Evolutionary conservation across 169 alveolate genomes (phyloP).

Genomic region (Plasmodium sp.): DNA sequence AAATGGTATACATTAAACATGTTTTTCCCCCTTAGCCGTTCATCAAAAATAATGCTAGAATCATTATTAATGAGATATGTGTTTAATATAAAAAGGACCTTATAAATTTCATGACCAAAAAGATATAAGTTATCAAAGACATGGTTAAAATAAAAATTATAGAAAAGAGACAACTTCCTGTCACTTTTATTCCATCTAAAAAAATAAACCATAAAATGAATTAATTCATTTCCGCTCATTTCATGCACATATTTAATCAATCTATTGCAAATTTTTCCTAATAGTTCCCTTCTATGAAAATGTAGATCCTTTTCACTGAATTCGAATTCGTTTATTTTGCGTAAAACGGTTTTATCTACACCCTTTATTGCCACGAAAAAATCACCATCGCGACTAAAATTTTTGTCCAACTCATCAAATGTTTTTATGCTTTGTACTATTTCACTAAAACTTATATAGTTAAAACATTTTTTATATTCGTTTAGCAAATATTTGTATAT

Average conservation of each 20-base stretch:
- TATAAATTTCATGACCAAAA: slow-evolving; percentile 43
- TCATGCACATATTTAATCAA: slow-evolving; percentile 49
- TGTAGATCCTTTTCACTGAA: slow-evolving; percentile 43
- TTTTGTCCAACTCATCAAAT: slow-evolving; percentile 43
- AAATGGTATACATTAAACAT: slow-evolving; percentile 4
- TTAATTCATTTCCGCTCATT: slow-evolving; percentile 61
- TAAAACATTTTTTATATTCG: slow-evolving; percentile 56
- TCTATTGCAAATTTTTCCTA: slow-evolving; percentile 64
- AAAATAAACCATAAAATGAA: slow-evolving; percentile 55
- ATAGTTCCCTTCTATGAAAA: slow-evolving; percentile 55
- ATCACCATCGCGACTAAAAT: slow-evolving; percentile 20
- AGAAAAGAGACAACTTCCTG: slow-evolving; percentile 37
- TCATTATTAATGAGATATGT: slow-evolving; percentile 40
- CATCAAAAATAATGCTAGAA: slow-evolving; percentile 10
- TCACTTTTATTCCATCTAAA: slow-evolving; percentile 66
- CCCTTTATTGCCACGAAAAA: slow-evolving; percentile 24
- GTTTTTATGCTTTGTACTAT: slow-evolving; percentile 41
- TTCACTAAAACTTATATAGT: slow-evolving; percentile 28
- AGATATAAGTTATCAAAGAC: slow-evolving; percentile 55
- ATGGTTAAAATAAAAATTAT: slow-evolving; percentile 55
- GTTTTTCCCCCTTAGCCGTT: neutral
- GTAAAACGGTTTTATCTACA: slow-evolving; percentile 28
- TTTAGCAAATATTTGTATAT: slow-evolving; percentile 51
- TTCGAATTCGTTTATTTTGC: slow-evolving; percentile 32
- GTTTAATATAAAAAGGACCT: slow-evolving; percentile 48